Base-by-base conservation (phyloP, 768 basidiomycete species). In the Macrolepiota albuminosa region DNA sequence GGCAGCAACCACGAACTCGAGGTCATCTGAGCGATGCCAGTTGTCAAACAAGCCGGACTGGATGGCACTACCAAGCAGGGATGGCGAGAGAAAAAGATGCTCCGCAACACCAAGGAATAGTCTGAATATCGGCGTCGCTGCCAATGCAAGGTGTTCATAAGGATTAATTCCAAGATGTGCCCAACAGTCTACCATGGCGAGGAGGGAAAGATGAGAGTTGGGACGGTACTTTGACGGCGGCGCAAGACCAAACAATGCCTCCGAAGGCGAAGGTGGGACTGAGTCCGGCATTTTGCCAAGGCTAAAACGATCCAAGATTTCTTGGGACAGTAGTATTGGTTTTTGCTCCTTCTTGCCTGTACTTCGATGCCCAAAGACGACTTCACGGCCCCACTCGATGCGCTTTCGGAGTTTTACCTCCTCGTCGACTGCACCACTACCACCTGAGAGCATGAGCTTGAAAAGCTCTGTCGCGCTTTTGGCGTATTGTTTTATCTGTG, bases 161-260 rank as follows among this genome's bases (percentile, higher is more conserved):
- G 97, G 97, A 56, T 91, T 84, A 68, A 97, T 95, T 0, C 79
- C 76, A 54, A 98, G 84, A 54, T 84, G 82, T 8, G 92, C 89
- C 97, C 97, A 99, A 67, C 92, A 95, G 73, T 99, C 97, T 21
- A 98, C 97, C 95, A 99, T 98, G 16, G 95, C 95, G 51, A 98
- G 84, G 8, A 99, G 81, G 9, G 93, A 88, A 57, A 98, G 84
- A 71, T 99, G 96, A 1, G 93, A 95, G 70, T 98, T 98, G 8
- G 84, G 83, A 8, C 80, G 75, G 61, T 81, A 79, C 64, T 66
- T 63, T 5, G 63, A 72, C 57, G 64, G 71, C 2, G 47, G 74
- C 50, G 82, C 87, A n/a, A 54, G 39, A 64, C 86, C 63, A 62
- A 81, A 31, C 85, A 85, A 67, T 86, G 88, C 13, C 72, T 76